Evolutionary conservation across 805 yeast species (phyloP).

Genomic region (Isabelozyma heimii): DNA sequence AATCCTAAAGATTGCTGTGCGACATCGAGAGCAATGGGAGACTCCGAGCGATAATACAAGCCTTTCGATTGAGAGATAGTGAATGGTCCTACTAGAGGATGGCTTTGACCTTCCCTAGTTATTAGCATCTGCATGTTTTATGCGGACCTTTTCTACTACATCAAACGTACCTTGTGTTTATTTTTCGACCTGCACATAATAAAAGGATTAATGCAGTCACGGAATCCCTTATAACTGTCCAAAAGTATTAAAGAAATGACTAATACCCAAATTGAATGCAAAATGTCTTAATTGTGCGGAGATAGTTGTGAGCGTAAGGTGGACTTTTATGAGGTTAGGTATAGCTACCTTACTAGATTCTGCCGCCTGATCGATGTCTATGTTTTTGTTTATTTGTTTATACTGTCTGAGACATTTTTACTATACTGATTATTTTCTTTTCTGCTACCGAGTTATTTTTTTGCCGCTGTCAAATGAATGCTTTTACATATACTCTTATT

Average conservation of each 20-base stretch:
- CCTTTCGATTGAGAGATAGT: too few species aligned
- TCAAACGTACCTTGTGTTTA: background rate
- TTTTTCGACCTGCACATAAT: background rate
- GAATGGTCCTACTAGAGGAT: too few species aligned
- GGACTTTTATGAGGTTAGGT: too few species aligned
- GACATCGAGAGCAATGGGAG: too few species aligned
- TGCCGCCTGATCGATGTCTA: background rate
- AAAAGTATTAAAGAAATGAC: background rate
- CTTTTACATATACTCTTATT: too few species aligned
- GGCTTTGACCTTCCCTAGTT: background rate
- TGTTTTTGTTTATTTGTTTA: background rate
- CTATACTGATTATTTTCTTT: background rate
- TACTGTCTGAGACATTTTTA: background rate
- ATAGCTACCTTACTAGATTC: background rate
- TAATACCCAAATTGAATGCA: too few species aligned
- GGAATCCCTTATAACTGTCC: background rate
- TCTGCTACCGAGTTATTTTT: background rate
- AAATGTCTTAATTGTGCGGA: too few species aligned
- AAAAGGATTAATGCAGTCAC: background rate
- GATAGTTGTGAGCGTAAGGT: too few species aligned
- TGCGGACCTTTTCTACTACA: background rate
- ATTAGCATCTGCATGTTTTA: background rate
- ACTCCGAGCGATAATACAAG: too few species aligned
- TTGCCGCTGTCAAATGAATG: background rate
- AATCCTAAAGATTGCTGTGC: too few species aligned